A percentile compares a stretch with the other conserved stretches of the same genome.
Evolutionary conservation across 768 basidiomycete genomes (phyloP).

Genomic region (Boletus rubroflammeus): DNA sequence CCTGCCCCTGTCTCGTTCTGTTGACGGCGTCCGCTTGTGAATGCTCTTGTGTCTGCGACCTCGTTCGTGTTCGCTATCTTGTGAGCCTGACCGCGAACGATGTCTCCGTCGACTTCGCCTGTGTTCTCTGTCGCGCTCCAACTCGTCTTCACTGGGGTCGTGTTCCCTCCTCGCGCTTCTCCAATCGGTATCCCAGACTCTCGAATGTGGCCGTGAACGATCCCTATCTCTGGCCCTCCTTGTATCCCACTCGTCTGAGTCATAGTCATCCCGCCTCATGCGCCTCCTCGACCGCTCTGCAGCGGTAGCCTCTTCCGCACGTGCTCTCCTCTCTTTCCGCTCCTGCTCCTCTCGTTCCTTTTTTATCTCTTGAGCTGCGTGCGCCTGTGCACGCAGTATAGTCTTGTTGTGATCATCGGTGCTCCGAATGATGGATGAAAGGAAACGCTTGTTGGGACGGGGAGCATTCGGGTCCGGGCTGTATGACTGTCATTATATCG

Average conservation of each 20-base stretch:
- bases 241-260: constrained; percentile 31
- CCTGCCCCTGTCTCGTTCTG: constrained; percentile 10
- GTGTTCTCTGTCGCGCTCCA: constrained; percentile 16
- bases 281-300: constrained; percentile 55
- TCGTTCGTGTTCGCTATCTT: constrained; percentile 15
- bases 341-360: constrained; percentile 64
- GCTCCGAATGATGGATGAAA: constrained; percentile 81
- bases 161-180: constrained; percentile 43
- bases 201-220: constrained; percentile 40
- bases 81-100: constrained; percentile 32
- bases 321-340: constrained; percentile 52
- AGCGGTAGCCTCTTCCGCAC: constrained; percentile 74
- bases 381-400: constrained; percentile 68
- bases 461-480: constrained; percentile 73
- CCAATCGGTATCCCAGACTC: constrained; percentile 41
- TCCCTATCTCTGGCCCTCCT: constrained; percentile 43
- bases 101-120: constrained; percentile 22
- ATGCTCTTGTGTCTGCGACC: constrained; percentile 21
- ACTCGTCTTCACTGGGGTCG: constrained; percentile 36
- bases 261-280: constrained; percentile 29
- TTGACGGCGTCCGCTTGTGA: constrained; percentile 19
- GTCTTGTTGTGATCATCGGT: constrained; percentile 96
- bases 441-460: constrained; percentile 77
- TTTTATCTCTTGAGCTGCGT: constrained; percentile 71
- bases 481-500: neutral